Conservation (phyloP, 305 asterid species). For the Fraxinus dipetala region DNA sequence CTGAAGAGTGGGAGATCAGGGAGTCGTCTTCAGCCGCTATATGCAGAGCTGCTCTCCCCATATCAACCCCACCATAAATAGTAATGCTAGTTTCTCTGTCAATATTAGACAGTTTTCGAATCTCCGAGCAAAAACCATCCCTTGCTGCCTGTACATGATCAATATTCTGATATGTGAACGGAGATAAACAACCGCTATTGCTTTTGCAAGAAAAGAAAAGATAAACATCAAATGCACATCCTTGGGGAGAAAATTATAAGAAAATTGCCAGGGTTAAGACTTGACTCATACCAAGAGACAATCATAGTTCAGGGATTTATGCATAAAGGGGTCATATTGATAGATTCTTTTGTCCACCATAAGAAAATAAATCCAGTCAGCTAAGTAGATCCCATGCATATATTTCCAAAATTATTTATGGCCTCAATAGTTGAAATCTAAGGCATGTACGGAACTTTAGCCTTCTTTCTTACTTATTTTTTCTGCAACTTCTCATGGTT, state of each 20-base stretch:
- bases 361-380: constrained; percentile 1
- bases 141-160: constrained; percentile 60
- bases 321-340: neutral
- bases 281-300: constrained; percentile 1
- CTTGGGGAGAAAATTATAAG: constrained; percentile 12
- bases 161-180: constrained; percentile 12
- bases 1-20: constrained; percentile 76
- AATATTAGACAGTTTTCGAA: constrained; percentile 43
- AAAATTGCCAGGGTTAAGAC: constrained; percentile 4
- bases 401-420: constrained; percentile 3
- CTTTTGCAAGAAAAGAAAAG: constrained; percentile 7
- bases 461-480: neutral
- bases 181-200: neutral
- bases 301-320: neutral
- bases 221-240: neutral
- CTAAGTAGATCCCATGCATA: neutral
- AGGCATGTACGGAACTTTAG: neutral
- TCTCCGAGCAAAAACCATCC: constrained; percentile 56
- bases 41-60: constrained; percentile 67
- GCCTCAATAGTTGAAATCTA: neutral
- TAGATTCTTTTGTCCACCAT: neutral
- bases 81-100: constrained; percentile 74
- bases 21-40: constrained; percentile 87
- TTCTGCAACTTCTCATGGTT: neutral
- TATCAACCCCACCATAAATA: constrained; percentile 52